Percentiles rank a stretch among this genome's conserved stretches.
phyloP scores from a whole-genome alignment of 768 basidiomycete species.

The Russula sp. region DNA sequence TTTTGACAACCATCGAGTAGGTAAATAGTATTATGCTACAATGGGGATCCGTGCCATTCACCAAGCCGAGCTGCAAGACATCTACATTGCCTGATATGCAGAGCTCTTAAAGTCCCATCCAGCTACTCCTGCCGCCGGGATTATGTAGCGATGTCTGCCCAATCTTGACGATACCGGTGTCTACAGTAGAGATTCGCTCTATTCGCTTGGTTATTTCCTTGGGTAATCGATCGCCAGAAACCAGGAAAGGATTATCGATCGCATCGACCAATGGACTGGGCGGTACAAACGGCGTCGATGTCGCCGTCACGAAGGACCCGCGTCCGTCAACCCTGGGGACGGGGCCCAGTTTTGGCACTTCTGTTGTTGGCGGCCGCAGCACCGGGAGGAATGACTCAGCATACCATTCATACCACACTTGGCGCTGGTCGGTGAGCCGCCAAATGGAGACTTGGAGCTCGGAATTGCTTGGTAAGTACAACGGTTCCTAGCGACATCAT shows the following conservation, averaged over 20 bases:
- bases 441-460: slow-evolving; percentile 92
- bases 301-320: slow-evolving; percentile 23
- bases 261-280: slow-evolving; percentile 74
- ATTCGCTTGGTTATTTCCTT: slow-evolving; percentile 17
- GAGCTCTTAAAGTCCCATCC: slow-evolving; percentile 68
- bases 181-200: slow-evolving; percentile 26
- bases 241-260: slow-evolving; percentile 38
- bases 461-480: slow-evolving; percentile 88
- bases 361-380: slow-evolving; percentile 33
- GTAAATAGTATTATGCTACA: background rate
- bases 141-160: slow-evolving; percentile 94
- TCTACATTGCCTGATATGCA: background rate
- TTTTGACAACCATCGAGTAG: background rate
- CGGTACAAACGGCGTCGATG: slow-evolving; percentile 27
- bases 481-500: slow-evolving; percentile 58
- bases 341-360: slow-evolving; percentile 30
- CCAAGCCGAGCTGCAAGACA: background rate
- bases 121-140: slow-evolving; percentile 82
- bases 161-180: slow-evolving; percentile 68
- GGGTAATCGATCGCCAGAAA: slow-evolving; percentile 22
- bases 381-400: slow-evolving; percentile 86
- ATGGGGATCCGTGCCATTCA: background rate
- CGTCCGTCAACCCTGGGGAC: slow-evolving; percentile 24
- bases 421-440: slow-evolving; percentile 82
- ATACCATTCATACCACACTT: slow-evolving; percentile 99